Base-by-base conservation (phyloP, 1,284 basidiomycete genomes). In the Ceratobasidium sp. region DNA sequence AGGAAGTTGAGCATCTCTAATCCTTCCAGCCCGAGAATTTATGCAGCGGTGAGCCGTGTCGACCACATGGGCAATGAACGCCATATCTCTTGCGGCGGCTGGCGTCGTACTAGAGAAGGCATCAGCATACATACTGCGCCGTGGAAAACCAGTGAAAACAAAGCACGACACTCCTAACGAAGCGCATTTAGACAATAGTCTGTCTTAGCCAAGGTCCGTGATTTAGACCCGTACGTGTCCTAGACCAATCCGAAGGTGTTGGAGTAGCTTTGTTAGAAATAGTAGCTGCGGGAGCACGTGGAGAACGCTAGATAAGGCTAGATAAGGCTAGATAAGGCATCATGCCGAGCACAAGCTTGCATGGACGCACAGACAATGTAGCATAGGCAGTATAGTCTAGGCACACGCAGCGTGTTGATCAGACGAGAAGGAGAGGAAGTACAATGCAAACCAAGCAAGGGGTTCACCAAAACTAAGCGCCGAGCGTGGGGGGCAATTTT, bases 291-390 rank as follows among this genome's bases (percentile, higher is more conserved):
- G 31, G 31, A 34, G 31, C 31, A 34, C 31, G 6, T 34, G 6
- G 31, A 34, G 31, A 34, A n/a, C 68, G 63, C 16, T 63, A 58
- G 14, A 27, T 13, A 29, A 75, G 16, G 49, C 49, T 9, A 46
- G 48, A 51, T 51, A 51, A 34, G 2, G 31, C 31, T 6, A 34
- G 31, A 34, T 34, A 34, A 34, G 3, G 6, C 31, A 6, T 34
- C 31, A 6, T 2, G 6, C 3, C 31, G 6, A 34, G 6, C 31
- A 34, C 31, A 34, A 6, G 6, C 31, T 6, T 34, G 31, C 31
- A 6, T 6, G 6, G 31, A 34, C 6, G 6, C 2, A 34, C 31
- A 34, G 31, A n/a, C 13, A 16, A 9, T n/a, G 16, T 7, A 13
- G 48, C 48, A 6, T 16, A 51, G 14, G 19, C 43, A 16, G 48